A percentile compares a stretch with the other conserved stretches of the same genome.
phyloP scores from a whole-genome alignment of 179 eudicot genomes.

The Spinacia oleracea region DNA sequence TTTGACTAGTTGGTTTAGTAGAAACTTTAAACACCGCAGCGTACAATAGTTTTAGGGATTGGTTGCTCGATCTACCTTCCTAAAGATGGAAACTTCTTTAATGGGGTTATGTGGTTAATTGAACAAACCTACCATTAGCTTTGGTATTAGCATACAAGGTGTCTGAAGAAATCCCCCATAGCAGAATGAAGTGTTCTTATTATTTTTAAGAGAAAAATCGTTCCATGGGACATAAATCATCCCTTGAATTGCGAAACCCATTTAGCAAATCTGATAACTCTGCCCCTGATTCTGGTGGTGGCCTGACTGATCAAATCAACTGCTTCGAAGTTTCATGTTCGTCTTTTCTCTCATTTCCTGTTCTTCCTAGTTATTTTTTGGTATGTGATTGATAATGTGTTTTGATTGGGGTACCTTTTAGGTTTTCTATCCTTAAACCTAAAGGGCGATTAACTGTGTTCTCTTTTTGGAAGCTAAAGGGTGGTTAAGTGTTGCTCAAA shows the following conservation, averaged over 20 bases:
- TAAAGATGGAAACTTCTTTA: background rate
- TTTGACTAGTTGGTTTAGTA: too few species aligned
- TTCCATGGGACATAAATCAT: slow-evolving; percentile 51
- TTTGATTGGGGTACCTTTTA: too few species aligned
- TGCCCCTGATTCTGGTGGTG: slow-evolving; percentile 25
- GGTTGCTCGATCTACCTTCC: too few species aligned
- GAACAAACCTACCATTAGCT: background rate
- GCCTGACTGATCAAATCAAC: slow-evolving; percentile 37
- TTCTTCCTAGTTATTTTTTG: too few species aligned
- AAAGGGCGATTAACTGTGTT: too few species aligned
- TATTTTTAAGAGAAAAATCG: slow-evolving; percentile 49
- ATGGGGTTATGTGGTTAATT: background rate
- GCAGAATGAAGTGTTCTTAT: slow-evolving; percentile 65
- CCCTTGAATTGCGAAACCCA: slow-evolving; percentile 47
- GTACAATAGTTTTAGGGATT: too few species aligned
- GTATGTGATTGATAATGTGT: too few species aligned
- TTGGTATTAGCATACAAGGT: slow-evolving; percentile 15
- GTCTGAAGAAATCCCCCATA: slow-evolving; percentile 18
- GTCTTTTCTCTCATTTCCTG: too few species aligned
- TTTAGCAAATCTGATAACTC: slow-evolving; percentile 34
- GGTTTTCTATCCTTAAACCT: too few species aligned
- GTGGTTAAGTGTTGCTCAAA: too few species aligned
- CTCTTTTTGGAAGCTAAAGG: too few species aligned
- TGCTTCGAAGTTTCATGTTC: slow-evolving; percentile 40
- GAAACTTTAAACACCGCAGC: too few species aligned